Evolutionary conservation across 345 rosid genomes (phyloP), one percentile per base, ranked within the genome.

Genomic region (Populus nigra): DNA sequence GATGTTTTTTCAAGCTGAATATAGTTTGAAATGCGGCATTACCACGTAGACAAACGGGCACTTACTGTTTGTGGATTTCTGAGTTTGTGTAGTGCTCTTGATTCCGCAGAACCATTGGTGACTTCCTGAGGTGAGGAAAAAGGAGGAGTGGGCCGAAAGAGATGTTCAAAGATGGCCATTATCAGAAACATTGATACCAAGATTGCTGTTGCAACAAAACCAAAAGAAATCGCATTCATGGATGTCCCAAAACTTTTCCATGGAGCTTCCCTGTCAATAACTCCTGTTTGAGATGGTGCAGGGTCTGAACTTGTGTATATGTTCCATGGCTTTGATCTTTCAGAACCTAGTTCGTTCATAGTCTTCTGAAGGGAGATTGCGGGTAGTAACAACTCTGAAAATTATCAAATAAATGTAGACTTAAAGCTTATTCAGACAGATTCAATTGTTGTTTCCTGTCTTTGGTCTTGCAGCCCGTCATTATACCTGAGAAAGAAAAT

Each of bases 111-210:
- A 9, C 67, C 76, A 17, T 79, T 74, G 0, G 69, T 22, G 27
- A 82, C 38, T 7, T 80, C 83, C 17, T 81, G 84, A 18, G 95
- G 87, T 20, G 87, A 87, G 75, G 90, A 85, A 81, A 92, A 92
- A 8, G 90, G 76, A 76, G 90, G 85, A 43, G 80, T 79, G n/a
- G 95, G 93, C 78, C 91, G 86, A 43, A 93, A 91, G 45, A 93
- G 90, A 84, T 92, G 97, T 75, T 94, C 98, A 29, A 93, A 94
- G 72, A 94, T 91, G 65, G 98, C 98, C 97, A 92, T 94, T 77
- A 94, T 88, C 69, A 94, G 87, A 78, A 94, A 94, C 94, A 94
- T 89, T n/a, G 97, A 88, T 74, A 94, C 84, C 80, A 93, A 78
- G 74, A 94, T 89, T 43, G 98, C 98, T 1, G 98, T 94, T n/a